These are phyloP conservation scores for Nyctanthes arbortristis DNA, from an alignment of 257 asterid species.

Conservation along the genomic window DNA sequence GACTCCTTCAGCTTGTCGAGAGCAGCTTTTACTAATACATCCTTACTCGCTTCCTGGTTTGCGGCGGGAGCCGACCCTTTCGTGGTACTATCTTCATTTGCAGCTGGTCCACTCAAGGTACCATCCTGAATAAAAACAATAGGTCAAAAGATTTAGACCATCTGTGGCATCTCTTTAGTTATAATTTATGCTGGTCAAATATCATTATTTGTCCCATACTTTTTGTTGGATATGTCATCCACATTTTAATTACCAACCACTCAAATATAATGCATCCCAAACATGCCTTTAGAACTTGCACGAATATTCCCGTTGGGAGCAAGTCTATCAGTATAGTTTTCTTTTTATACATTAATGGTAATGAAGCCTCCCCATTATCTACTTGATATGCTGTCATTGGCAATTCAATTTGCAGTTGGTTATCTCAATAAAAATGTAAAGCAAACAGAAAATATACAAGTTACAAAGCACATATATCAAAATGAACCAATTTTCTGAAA, in stretches of 20 bases:
- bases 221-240: too few relatives aligned
- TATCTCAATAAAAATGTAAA: background rate
- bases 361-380: background rate
- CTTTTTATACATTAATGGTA: background rate
- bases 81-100: conserved; percentile 50
- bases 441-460: background rate
- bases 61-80: conserved; percentile 38
- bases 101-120: conserved; percentile 32
- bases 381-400: background rate
- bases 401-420: background rate
- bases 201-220: too few relatives aligned
- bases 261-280: too few relatives aligned
- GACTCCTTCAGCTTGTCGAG: conserved; percentile 61
- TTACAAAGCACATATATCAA: background rate
- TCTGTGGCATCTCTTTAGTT: too few relatives aligned
- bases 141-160: background rate
- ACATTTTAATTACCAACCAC: too few relatives aligned
- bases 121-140: conserved; percentile 49
- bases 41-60: conserved; percentile 58
- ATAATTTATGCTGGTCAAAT: too few relatives aligned
- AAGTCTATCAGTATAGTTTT: conserved; percentile 8
- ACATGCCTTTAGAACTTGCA: too few relatives aligned
- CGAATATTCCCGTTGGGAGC: background rate
- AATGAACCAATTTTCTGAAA: too few relatives aligned
- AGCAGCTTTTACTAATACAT: conserved; percentile 44